A percentile compares a stretch with the other conserved stretches of the same genome.
Conservation (phyloP, 208 protist genomes). For the Leishmania lainsoni region DNA sequence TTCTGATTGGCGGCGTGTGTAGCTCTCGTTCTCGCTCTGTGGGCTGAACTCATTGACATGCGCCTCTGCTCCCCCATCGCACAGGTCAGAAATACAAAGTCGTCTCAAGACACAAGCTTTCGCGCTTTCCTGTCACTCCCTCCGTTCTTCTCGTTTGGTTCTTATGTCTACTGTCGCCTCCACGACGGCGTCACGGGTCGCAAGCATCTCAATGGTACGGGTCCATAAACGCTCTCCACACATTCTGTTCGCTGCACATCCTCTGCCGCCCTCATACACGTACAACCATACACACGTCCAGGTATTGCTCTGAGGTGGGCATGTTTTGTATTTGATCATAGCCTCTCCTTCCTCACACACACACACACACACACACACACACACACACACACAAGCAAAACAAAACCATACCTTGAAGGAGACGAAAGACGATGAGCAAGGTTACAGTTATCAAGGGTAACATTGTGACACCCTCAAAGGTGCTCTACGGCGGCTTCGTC, state of each 20-base stretch:
- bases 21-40: neutral
- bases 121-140: neutral
- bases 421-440: neutral
- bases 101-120: neutral
- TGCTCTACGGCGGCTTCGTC: slow-evolving; percentile 65
- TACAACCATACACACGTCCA: neutral
- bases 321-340: neutral
- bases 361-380: neutral
- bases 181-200: no score
- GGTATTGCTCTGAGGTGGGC: neutral
- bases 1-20: neutral
- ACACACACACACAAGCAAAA: neutral
- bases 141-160: neutral
- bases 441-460: slow-evolving; percentile 64
- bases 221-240: neutral
- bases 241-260: neutral
- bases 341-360: neutral
- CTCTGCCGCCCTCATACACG: neutral
- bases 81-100: neutral
- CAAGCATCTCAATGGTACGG: neutral
- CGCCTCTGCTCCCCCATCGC: neutral
- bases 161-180: neutral
- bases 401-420: no score
- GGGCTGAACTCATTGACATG: neutral
- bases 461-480: slow-evolving; percentile 55